These are phyloP conservation scores for Adiantum capillusveneris DNA, from an alignment of 75 land plant genomes.

Conservation along the genomic window DNA sequence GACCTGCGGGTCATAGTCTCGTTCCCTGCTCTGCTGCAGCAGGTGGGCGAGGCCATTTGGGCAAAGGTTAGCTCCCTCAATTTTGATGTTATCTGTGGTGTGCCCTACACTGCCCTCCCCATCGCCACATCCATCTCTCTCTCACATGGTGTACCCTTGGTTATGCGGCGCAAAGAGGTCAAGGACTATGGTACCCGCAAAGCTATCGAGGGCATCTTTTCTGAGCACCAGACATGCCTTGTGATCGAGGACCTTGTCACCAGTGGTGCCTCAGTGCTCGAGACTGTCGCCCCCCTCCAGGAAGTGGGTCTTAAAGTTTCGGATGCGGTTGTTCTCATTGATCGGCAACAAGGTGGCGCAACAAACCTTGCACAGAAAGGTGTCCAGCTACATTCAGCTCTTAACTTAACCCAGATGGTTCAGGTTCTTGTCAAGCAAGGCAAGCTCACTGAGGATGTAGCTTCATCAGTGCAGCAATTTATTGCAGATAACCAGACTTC, in stretches of 20 bases:
- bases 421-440: constrained; percentile 53
- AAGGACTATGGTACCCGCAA: constrained; percentile 86
- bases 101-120: constrained; percentile 96
- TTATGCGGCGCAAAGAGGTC: constrained; percentile 95
- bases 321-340: constrained; percentile 81
- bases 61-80: constrained; percentile 4
- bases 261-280: constrained; percentile 85
- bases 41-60: constrained; percentile 50
- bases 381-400: constrained; percentile 53
- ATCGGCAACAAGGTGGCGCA: constrained; percentile 81
- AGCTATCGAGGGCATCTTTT: constrained; percentile 70
- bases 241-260: constrained; percentile 90
- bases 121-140: constrained; percentile 75
- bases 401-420: constrained; percentile 60
- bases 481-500: constrained; percentile 62
- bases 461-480: constrained; percentile 48
- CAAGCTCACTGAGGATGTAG: constrained; percentile 55
- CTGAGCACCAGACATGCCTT: constrained; percentile 41
- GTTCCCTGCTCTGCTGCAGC: constrained; percentile 66
- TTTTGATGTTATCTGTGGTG: constrained; percentile 84
- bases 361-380: constrained; percentile 67
- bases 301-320: constrained; percentile 31
- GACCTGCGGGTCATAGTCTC: constrained; percentile 95
- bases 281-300: constrained; percentile 69
- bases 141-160: constrained; percentile 56